Percentiles rank a stretch among this genome's conserved stretches.
Evolutionary conservation across 1,284 basidiomycete species (phyloP).

Genomic region (Malassezia slooffiae): DNA sequence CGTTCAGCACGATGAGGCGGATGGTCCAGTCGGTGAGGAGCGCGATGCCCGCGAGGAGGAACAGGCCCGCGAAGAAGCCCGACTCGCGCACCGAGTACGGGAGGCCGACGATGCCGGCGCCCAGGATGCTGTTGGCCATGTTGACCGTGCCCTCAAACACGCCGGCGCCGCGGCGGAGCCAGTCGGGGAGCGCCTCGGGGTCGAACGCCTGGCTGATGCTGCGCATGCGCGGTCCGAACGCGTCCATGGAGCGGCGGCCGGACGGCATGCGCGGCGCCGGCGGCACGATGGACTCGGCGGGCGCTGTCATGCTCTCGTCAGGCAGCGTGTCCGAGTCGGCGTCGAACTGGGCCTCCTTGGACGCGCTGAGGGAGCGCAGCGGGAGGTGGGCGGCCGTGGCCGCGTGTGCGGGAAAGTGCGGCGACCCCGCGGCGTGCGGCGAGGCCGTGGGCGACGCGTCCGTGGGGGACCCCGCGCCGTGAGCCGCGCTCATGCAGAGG

Average conservation of each 20-base stretch:
- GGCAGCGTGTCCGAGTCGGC: conserved; percentile 42
- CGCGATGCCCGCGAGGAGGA: conserved; percentile 69
- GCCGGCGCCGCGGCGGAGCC: conserved; percentile 57
- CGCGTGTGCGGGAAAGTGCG: too few relatives aligned
- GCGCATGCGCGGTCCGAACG: conserved; percentile 29
- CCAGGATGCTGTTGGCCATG: conserved; percentile 93
- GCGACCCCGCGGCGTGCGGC: too few relatives aligned
- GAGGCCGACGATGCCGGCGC: conserved; percentile 62
- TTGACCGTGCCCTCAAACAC: conserved; percentile 75
- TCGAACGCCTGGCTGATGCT: conserved; percentile 44
- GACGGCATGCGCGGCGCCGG: conserved; percentile 11
- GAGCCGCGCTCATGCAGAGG: too few relatives aligned
- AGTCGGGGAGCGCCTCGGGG: conserved; percentile 44
- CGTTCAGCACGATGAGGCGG: conserved; percentile 76
- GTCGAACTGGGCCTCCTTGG: conserved; percentile 47
- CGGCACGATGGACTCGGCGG: conserved; percentile 16
- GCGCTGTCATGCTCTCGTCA: conserved; percentile 14
- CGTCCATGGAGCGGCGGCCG: conserved; percentile 25
- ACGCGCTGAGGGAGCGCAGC: conserved; percentile 33
- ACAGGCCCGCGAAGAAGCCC: conserved; percentile 74
- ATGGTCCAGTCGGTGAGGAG: conserved; percentile 95
- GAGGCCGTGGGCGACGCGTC: too few relatives aligned
- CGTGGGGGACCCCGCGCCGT: too few relatives aligned
- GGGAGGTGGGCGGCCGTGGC: conserved; percentile 8
- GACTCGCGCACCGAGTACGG: conserved; percentile 87